Conservation (phyloP, 768 basidiomycete genomes). For the Daedaleopsis nitida region DNA sequence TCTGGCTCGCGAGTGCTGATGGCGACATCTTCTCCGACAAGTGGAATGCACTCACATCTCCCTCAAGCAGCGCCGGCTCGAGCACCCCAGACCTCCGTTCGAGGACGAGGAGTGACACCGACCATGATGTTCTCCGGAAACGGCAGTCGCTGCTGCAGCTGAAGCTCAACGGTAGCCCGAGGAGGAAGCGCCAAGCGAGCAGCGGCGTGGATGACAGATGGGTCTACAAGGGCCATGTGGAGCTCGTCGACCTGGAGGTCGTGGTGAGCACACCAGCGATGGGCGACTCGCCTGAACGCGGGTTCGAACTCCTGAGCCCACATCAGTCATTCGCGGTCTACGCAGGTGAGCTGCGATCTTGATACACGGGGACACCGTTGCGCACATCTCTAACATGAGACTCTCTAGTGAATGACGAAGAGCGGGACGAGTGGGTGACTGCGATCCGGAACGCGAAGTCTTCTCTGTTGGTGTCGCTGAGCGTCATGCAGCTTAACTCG, state of each 20-base stretch:
- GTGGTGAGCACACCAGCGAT: constrained; percentile 49
- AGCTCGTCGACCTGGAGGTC: constrained; percentile 76
- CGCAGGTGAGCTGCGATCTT: constrained; percentile 47
- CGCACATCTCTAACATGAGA: not conserved
- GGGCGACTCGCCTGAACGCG: constrained; percentile 53
- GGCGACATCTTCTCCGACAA: constrained; percentile 27
- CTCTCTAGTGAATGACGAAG: constrained; percentile 49
- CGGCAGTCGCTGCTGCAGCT: constrained; percentile 23
- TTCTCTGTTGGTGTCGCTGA: constrained; percentile 68
- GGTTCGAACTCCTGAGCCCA: constrained; percentile 77
- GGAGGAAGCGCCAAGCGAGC: constrained; percentile 33
- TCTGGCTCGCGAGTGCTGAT: constrained; percentile 71
- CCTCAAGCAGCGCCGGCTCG: constrained; percentile 6
- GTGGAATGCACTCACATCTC: constrained; percentile 20
- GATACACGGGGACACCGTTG: not conserved
- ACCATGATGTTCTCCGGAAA: constrained; percentile 28
- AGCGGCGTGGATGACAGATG: constrained; percentile 63
- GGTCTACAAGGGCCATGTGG: constrained; percentile 69
- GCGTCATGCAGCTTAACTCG: constrained; percentile 74
- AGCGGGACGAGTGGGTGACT: constrained; percentile 65
- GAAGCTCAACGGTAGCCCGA: constrained; percentile 28
- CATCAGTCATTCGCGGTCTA: constrained; percentile 77
- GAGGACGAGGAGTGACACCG: constrained; percentile 64
- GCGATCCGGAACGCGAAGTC: constrained; percentile 72
- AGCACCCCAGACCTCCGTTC: constrained; percentile 37